phyloP scores from a whole-genome alignment of 164 flowering plant species.

The Saururus chinensis region DNA sequence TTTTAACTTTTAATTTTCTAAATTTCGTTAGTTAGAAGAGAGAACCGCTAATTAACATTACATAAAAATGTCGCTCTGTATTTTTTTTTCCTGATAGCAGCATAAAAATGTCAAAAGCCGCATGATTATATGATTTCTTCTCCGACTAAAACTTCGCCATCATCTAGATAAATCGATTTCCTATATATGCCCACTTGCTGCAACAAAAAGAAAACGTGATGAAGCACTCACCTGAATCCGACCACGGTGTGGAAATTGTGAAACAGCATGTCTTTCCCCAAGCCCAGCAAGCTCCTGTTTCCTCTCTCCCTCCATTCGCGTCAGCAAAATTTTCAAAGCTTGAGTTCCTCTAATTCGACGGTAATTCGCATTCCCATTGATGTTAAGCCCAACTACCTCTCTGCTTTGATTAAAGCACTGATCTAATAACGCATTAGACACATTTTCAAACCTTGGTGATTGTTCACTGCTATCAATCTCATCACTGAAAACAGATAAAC shows the following conservation, averaged over 20 bases:
- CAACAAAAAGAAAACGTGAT: background rate
- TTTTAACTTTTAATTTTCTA: too few species aligned
- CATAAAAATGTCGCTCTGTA: background rate
- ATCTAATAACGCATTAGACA: background rate
- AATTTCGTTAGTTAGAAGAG: too few species aligned
- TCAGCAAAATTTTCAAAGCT: constrained; percentile 42
- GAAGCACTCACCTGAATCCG: constrained; percentile 56
- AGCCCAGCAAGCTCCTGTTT: constrained; percentile 41
- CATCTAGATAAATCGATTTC: too few species aligned
- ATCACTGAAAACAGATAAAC: constrained; percentile 15
- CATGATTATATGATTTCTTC: too few species aligned
- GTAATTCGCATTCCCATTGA: constrained; percentile 6
- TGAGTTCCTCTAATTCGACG: constrained; percentile 63
- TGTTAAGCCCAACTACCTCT: constrained; percentile 10
- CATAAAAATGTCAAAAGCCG: too few species aligned
- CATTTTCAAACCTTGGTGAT: background rate
- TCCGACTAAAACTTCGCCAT: too few species aligned
- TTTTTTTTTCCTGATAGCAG: too few species aligned
- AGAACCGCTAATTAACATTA: background rate
- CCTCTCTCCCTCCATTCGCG: constrained; percentile 50
- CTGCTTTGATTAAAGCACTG: constrained; percentile 8
- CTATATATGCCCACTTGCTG: background rate
- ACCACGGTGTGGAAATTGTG: constrained; percentile 56
- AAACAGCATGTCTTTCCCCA: constrained; percentile 42
- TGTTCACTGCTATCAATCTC: constrained; percentile 18